Evolutionary conservation across 1,284 basidiomycete species (phyloP).

Genomic region (Ceratobasidium sp.): DNA sequence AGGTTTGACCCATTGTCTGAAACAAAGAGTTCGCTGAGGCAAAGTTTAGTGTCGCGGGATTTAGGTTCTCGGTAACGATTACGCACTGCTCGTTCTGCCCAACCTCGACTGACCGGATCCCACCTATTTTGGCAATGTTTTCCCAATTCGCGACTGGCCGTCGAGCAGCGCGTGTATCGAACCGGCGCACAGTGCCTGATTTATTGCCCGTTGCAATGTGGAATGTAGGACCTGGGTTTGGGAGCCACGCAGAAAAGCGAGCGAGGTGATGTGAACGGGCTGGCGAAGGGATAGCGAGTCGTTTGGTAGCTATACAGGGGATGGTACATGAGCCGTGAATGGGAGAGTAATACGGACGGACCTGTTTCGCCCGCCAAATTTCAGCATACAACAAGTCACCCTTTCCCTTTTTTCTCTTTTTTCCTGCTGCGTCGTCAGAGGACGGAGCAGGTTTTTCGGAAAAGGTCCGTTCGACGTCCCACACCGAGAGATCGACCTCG

Average conservation of each 20-base stretch:
- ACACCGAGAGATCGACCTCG: slow-evolving; percentile 85
- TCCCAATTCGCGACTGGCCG: slow-evolving; percentile 75
- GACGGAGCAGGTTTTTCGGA: slow-evolving; percentile 36
- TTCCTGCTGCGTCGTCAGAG: slow-evolving; percentile 42
- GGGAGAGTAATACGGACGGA: slow-evolving; percentile 45
- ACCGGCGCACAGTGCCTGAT: slow-evolving; percentile 75
- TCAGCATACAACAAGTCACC: slow-evolving; percentile 70
- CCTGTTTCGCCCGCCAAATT: slow-evolving; percentile 81
- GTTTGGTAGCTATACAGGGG: slow-evolving; percentile 65
- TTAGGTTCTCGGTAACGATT: background rate
- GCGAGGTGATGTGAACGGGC: slow-evolving; percentile 77
- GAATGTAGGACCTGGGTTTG: slow-evolving; percentile 49
- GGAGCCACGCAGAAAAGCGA: slow-evolving; percentile 59
- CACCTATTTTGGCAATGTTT: slow-evolving; percentile 66
- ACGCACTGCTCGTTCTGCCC: slow-evolving; percentile 74
- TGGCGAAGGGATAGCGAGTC: slow-evolving; percentile 80
- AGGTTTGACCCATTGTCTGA: slow-evolving; percentile 75
- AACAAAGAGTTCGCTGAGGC: slow-evolving; percentile 73
- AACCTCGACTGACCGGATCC: slow-evolving; percentile 65
- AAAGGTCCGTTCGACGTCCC: slow-evolving; percentile 78
- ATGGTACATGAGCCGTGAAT: background rate
- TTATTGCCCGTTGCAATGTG: slow-evolving; percentile 78
- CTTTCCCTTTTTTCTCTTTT: slow-evolving; percentile 65
- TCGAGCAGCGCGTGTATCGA: slow-evolving; percentile 77
- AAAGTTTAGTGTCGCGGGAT: background rate